phyloP scores from a whole-genome alignment of 495 filamentous ascomycete genomes.

The Jackrogersella minutella region DNA sequence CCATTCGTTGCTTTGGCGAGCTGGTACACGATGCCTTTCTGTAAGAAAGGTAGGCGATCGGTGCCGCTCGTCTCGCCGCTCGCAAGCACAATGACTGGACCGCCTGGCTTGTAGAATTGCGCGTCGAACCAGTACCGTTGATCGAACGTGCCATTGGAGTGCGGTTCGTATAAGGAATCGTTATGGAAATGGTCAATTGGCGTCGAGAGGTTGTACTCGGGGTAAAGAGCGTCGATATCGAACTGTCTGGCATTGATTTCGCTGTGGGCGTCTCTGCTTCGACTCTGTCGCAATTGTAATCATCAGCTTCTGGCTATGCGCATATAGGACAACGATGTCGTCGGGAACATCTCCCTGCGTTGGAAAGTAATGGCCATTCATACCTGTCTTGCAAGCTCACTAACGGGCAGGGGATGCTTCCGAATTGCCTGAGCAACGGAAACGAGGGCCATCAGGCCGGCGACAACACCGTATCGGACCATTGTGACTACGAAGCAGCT shows the following conservation, averaged over 20 bases:
- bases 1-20: constrained; percentile 70
- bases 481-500: constrained; percentile 15
- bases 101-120: constrained; percentile 69
- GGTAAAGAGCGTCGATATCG: constrained; percentile 57
- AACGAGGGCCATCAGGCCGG: constrained; percentile 23
- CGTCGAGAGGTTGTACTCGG: constrained; percentile 67
- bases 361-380: too few species aligned
- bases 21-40: constrained; percentile 72
- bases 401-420: constrained; percentile 35
- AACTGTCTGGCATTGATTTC: constrained; percentile 41
- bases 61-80: constrained; percentile 68
- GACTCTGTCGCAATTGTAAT: constrained; percentile 11
- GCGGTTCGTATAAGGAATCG: constrained; percentile 72
- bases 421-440: constrained; percentile 28
- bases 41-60: constrained; percentile 67
- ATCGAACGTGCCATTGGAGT: constrained; percentile 64
- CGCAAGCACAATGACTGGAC: constrained; percentile 74
- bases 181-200: constrained; percentile 82
- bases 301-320: not conserved
- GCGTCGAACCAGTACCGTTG: constrained; percentile 80
- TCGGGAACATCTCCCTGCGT: too few species aligned
- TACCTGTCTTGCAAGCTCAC: constrained; percentile 38
- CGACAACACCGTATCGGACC: constrained; percentile 25
- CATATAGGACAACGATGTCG: not conserved
- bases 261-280: constrained; percentile 26